Conservation (phyloP, 225 moss, liverwort and hornwort species). For the Bryoerythrophyllum caledonicum region DNA sequence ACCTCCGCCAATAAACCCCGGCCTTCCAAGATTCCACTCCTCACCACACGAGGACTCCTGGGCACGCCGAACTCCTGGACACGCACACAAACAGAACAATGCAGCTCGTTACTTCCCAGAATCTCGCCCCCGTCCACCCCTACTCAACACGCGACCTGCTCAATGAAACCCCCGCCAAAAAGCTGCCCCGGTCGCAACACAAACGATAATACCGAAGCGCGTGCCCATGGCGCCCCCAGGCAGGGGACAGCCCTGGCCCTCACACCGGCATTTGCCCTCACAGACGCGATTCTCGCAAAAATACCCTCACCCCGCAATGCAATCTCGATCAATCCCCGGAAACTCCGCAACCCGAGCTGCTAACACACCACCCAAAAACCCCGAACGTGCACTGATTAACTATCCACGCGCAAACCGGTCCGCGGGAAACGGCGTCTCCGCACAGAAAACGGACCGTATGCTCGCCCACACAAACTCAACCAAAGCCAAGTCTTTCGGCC, state of each 20-base stretch:
- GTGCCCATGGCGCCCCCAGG: neutral
- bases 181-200: neutral
- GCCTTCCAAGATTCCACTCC: slow-evolving; percentile 14
- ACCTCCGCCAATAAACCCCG: slow-evolving; percentile 12
- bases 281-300: neutral
- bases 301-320: neutral
- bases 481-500: neutral
- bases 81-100: slow-evolving; percentile 16
- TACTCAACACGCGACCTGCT: neutral
- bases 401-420: neutral
- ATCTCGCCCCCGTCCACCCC: neutral
- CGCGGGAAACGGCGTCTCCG: neutral
- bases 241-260: neutral
- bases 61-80: slow-evolving; percentile 28
- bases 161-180: neutral
- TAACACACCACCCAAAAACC: neutral
- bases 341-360: neutral
- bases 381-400: neutral
- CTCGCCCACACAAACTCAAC: neutral
- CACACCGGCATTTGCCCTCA: neutral
- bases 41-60: neutral
- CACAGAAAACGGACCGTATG: neutral
- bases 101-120: slow-evolving; percentile 9
- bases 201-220: neutral
- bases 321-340: too few relatives aligned